Percentiles rank a stretch among this genome's conserved stretches.
phyloP scores from a whole-genome alignment of 2,329 filamentous ascomycete genomes.

The Curvularia spicifera region DNA sequence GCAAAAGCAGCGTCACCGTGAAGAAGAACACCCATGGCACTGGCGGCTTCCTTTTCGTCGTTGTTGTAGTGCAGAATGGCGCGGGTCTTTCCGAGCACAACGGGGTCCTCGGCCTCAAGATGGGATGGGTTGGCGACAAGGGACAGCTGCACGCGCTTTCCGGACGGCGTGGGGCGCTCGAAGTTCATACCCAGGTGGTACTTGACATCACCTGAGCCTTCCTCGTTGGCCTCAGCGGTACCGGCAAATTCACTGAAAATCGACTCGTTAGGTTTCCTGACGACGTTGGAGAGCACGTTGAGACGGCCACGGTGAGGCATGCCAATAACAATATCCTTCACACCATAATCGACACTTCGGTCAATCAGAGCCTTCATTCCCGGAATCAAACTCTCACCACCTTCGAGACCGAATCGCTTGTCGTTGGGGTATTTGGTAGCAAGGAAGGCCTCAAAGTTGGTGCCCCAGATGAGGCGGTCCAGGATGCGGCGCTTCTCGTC shows the following conservation, averaged over 20 bases:
- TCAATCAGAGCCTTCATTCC: slow-evolving; percentile 99
- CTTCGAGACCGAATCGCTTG: slow-evolving; percentile 98
- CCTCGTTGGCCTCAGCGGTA: slow-evolving; percentile 83
- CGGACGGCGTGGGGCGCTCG: slow-evolving; percentile 94
- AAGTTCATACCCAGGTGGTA: slow-evolving; percentile 99
- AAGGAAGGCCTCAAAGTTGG: slow-evolving; percentile 94
- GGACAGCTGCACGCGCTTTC: slow-evolving; percentile 98
- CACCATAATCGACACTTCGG: slow-evolving; percentile 95
- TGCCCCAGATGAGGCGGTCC: slow-evolving; percentile 97
- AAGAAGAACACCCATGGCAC: slow-evolving; percentile 92
- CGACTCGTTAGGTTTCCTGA: slow-evolving; percentile 98
- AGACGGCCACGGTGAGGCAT: slow-evolving; percentile 99
- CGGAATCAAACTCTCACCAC: slow-evolving; percentile 93
- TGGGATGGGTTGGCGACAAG: slow-evolving; percentile 98
- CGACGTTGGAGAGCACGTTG: slow-evolving; percentile 97
- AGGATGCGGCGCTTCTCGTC: slow-evolving; percentile 98
- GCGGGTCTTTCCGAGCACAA: slow-evolving; percentile 95
- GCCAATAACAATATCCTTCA: slow-evolving; percentile 99
- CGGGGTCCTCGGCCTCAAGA: slow-evolving; percentile 96
- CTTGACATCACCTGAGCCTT: slow-evolving; percentile 98
- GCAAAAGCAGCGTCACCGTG: slow-evolving; percentile 98
- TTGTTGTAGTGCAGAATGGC: slow-evolving; percentile 99
- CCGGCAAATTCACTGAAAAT: slow-evolving; percentile 99
- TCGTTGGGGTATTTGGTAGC: slow-evolving; percentile 99
- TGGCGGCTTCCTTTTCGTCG: slow-evolving; percentile 85